Conservation (phyloP, 805 yeast species). For the Wickerhamiella hasegawae region DNA sequence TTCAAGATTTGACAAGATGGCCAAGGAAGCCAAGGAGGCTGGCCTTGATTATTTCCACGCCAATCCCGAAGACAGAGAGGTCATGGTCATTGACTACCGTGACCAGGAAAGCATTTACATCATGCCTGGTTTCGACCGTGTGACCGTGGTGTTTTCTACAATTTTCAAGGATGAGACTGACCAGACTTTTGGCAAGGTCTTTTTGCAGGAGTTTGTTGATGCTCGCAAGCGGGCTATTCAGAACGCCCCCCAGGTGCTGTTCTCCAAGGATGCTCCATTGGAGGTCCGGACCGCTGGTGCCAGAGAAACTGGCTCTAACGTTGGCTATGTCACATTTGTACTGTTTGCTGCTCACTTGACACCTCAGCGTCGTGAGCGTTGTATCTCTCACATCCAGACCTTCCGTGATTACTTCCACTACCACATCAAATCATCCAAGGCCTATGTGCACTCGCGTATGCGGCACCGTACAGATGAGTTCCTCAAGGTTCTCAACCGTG, state of each 20-base stretch:
- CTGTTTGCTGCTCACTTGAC: conserved; percentile 39
- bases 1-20: conserved; percentile 53
- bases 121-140: conserved; percentile 87
- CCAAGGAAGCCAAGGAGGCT: conserved; percentile 25
- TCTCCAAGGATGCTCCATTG: conserved; percentile 82
- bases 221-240: conserved; percentile 92
- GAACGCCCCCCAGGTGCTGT: conserved; percentile 95
- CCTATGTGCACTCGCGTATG: conserved; percentile 97
- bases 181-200: conserved; percentile 30
- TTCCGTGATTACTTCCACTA: conserved; percentile 97
- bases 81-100: conserved; percentile 65
- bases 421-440: conserved; percentile 96
- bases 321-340: conserved; percentile 44
- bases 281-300: conserved; percentile 40
- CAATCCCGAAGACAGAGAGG: conserved; percentile 33
- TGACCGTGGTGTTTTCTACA: conserved; percentile 90
- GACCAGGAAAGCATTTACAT: conserved; percentile 86
- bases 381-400: conserved; percentile 78
- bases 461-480: conserved; percentile 87
- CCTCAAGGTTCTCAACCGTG: conserved; percentile 88
- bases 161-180: conserved; percentile 94
- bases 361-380: conserved; percentile 61
- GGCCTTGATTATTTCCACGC: conserved; percentile 27
- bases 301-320: conserved; percentile 24
- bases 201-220: conserved; percentile 64